Evolutionary conservation across 352 stramenopile species (phyloP).

Genomic region (Phytophthora kernoviae): DNA sequence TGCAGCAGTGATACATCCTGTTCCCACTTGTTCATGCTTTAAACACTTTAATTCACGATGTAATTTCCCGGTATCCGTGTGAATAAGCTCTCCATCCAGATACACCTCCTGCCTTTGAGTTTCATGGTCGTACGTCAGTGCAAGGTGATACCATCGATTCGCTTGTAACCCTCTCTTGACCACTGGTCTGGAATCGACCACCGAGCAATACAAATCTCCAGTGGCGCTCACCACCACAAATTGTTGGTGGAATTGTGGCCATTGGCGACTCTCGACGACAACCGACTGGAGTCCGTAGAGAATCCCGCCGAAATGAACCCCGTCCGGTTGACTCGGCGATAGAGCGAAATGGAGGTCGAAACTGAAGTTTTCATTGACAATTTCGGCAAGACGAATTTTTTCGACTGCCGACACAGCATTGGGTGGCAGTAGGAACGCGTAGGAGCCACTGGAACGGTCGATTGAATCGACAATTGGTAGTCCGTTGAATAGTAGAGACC

Average conservation of each 20-base stretch:
- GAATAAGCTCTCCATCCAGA: constrained; percentile 25
- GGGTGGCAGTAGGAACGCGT: background rate
- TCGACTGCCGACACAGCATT: constrained; percentile 3
- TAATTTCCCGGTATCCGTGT: constrained; percentile 7
- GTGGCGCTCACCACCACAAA: constrained; percentile 31
- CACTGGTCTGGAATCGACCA: constrained; percentile 31
- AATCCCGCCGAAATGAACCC: constrained; percentile 24
- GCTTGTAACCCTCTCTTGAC: constrained; percentile 22
- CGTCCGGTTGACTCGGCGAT: constrained; percentile 9
- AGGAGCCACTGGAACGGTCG: constrained; percentile 1
- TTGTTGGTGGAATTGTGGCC: constrained; percentile 39
- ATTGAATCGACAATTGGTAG: background rate
- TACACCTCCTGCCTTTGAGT: constrained; percentile 27
- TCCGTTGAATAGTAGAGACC: constrained; percentile 9
- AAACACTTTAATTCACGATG: constrained; percentile 21
- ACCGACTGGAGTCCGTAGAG: constrained; percentile 34
- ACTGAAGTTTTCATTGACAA: constrained; percentile 10
- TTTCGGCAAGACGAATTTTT: constrained; percentile 2
- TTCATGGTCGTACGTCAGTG: constrained; percentile 27
- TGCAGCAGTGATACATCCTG: constrained; percentile 32
- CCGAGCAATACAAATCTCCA: constrained; percentile 35
- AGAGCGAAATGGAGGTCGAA: constrained; percentile 35
- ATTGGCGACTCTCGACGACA: constrained; percentile 13
- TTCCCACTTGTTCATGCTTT: constrained; percentile 30
- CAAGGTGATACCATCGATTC: constrained; percentile 45